Percentiles rank a stretch among this genome's conserved stretches.
Conservation (phyloP, 208 protist species). For the Jaenimonas drosophilae region DNA sequence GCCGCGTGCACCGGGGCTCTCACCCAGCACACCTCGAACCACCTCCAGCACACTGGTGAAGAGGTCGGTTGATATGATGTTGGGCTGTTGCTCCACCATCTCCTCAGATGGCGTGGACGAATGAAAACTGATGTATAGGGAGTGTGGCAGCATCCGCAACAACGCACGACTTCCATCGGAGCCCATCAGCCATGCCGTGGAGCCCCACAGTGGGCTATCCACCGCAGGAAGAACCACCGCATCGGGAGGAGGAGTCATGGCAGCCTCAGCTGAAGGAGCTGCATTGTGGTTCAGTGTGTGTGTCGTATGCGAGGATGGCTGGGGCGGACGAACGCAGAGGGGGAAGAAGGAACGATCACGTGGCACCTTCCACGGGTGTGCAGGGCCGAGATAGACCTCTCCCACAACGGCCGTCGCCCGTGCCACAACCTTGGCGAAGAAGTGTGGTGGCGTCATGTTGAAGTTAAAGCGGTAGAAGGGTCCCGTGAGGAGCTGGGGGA, state of each 20-base stretch:
- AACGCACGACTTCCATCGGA: slow-evolving; percentile 31
- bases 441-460: slow-evolving; percentile 56
- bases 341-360: no score
- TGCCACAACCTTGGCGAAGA: slow-evolving; percentile 60
- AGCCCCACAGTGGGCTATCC: no score
- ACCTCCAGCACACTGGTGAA: slow-evolving; percentile 21
- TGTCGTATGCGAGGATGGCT: no score
- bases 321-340: no score
- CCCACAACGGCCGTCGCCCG: no score
- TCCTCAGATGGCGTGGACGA: slow-evolving; percentile 50
- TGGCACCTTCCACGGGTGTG: slow-evolving; percentile 3
- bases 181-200: slow-evolving; percentile 12
- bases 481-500: slow-evolving; percentile 53
- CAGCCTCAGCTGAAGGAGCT: no score
- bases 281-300: no score
- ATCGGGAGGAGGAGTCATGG: no score
- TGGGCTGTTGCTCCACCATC: slow-evolving; percentile 3
- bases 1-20: slow-evolving; percentile 50
- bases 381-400: slow-evolving; percentile 50
- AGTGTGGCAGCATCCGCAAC: slow-evolving; percentile 67
- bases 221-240: no score
- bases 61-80: not conserved
- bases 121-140: slow-evolving; percentile 65
- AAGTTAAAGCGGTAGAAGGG: slow-evolving; percentile 79
- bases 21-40: slow-evolving; percentile 44